Evolutionary conservation across 495 filamentous ascomycete genomes (phyloP).

Genomic region (Aspergillus olivimuriae): DNA sequence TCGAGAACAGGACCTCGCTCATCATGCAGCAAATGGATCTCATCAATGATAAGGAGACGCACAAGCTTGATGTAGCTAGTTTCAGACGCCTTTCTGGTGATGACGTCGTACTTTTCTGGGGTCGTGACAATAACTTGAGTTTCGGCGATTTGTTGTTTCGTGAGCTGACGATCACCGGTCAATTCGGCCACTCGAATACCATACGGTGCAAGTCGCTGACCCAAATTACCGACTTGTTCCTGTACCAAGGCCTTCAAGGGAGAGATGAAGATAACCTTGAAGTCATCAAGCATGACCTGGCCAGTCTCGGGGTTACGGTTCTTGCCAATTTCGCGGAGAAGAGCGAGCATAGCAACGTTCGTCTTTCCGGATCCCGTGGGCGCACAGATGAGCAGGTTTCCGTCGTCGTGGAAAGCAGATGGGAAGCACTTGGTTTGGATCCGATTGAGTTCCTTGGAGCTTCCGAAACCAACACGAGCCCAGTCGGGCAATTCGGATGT

Average conservation of each 20-base stretch:
- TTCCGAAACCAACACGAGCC: conserved; percentile 80
- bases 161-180: conserved; percentile 96
- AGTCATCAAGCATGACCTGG: conserved; percentile 87
- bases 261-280: conserved; percentile 96
- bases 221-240: conserved; percentile 96
- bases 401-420: conserved; percentile 86
- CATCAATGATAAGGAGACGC: conserved; percentile 90
- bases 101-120: conserved; percentile 98
- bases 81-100: conserved; percentile 96
- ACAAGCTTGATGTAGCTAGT: conserved; percentile 96
- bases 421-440: conserved; percentile 93
- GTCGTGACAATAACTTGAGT: conserved; percentile 99
- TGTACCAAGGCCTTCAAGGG: conserved; percentile 92
- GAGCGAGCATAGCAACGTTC: conserved; percentile 96
- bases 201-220: conserved; percentile 80
- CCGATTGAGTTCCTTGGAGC: conserved; percentile 76
- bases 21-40: conserved; percentile 96
- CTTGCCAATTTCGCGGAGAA: conserved; percentile 94
- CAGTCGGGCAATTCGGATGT: conserved; percentile 87
- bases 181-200: conserved; percentile 90
- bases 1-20: conserved; percentile 96
- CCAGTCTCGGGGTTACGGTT: conserved; percentile 80
- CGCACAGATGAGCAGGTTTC: conserved; percentile 95
- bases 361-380: conserved; percentile 98
- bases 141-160: conserved; percentile 96